These are phyloP conservation scores for Russula earlei DNA, from an alignment of 768 basidiomycete genomes.

Conservation along the genomic window DNA sequence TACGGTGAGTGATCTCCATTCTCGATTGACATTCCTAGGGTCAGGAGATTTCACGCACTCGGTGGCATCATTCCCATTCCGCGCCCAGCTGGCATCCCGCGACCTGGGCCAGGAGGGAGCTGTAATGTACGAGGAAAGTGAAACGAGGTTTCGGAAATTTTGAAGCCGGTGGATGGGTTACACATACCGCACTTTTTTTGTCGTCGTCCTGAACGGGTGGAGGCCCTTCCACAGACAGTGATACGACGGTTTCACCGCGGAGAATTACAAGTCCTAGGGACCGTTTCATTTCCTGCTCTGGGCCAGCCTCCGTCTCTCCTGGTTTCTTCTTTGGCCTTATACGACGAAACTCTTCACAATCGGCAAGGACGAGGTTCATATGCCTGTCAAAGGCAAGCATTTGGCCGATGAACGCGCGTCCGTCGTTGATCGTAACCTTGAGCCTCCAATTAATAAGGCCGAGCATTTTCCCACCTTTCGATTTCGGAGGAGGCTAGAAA, in stretches of 20 bases:
- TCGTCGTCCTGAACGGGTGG: conserved; percentile 88
- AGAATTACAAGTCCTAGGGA: conserved; percentile 94
- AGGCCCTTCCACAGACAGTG: conserved; percentile 89
- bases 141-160: background rate
- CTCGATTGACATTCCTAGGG: conserved; percentile 5
- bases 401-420: conserved; percentile 90
- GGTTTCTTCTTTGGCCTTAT: conserved; percentile 88
- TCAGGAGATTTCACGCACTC: conserved; percentile 37
- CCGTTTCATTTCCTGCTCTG: conserved; percentile 91
- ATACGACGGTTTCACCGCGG: conserved; percentile 94
- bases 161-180: background rate
- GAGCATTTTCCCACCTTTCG: conserved; percentile 98
- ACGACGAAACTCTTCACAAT: conserved; percentile 95
- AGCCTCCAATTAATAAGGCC: conserved; percentile 96
- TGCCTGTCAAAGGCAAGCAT: conserved; percentile 99
- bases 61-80: conserved; percentile 95
- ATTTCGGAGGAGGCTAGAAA: conserved; percentile 82
- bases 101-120: conserved; percentile 84
- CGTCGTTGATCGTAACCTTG: conserved; percentile 95
- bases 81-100: conserved; percentile 92
- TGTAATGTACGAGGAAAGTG: conserved; percentile 28
- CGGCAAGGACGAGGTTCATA: conserved; percentile 98
- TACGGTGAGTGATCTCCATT: conserved; percentile 16
- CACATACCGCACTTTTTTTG: conserved; percentile 66
- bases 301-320: conserved; percentile 60